Evolutionary conservation across 2,329 filamentous ascomycete genomes (phyloP).

Genomic region (Diaporthe destruens): DNA sequence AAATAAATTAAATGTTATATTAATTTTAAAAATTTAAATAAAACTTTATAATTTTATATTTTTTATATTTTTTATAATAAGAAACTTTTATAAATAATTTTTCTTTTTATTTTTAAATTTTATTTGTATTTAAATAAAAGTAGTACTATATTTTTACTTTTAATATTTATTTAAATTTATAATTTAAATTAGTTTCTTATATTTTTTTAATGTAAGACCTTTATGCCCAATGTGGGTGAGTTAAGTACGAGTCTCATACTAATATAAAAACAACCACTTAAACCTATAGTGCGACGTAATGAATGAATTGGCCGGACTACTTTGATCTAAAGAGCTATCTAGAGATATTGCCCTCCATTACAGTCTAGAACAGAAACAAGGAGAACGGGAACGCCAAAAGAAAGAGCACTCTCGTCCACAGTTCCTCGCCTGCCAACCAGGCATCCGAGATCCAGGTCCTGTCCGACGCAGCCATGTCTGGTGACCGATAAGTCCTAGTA

Average conservation of each 20-base stretch:
- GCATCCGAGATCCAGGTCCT: neutral
- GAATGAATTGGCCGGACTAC: neutral
- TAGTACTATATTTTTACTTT: too few relatives aligned
- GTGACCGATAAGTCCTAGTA: neutral
- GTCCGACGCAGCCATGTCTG: neutral
- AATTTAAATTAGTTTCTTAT: too few relatives aligned
- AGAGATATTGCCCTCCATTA: neutral
- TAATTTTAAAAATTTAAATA: too few relatives aligned
- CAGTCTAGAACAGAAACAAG: neutral
- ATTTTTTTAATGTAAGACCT: too few relatives aligned
- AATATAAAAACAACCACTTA: neutral
- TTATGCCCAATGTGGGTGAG: neutral
- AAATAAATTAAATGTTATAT: too few relatives aligned
- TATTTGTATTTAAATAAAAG: too few relatives aligned
- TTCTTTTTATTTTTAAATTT: too few relatives aligned
- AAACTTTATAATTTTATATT: too few relatives aligned
- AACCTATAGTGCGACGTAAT: neutral
- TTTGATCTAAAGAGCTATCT: neutral
- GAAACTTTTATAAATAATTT: too few relatives aligned
- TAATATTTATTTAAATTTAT: too few relatives aligned
- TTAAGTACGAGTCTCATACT: neutral
- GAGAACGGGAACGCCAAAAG: neutral
- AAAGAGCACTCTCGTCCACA: neutral
- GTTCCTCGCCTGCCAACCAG: neutral
- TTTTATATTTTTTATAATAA: too few relatives aligned